Base-by-base conservation (phyloP, 2,329 filamentous ascomycete species). In the Apiospora phragmitis region DNA sequence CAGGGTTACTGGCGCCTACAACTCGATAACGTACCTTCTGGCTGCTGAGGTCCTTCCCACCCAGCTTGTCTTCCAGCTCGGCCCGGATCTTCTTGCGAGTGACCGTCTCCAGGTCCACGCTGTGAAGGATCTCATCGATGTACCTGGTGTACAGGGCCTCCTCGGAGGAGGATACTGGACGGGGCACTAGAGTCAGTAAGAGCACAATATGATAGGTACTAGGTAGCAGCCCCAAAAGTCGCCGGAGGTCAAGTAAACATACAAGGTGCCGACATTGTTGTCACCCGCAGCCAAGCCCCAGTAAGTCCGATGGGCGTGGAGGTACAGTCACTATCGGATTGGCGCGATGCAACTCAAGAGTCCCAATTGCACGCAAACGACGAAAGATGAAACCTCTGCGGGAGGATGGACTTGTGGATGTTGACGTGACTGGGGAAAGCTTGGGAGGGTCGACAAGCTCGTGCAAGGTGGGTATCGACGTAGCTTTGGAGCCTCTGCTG, bases 61-160 rank as follows among this genome's bases (percentile, higher is more conserved):
- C 86, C 21, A 90, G 80, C 35, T 85, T 84, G 66, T 80, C 79
- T 78, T 91, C 86, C 59, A 91, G 81, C 2, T 86, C 86, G 74
- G 87, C 84, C 68, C 89, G 87, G 70, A 91, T 86, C 80, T 88
- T 89, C 78, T 91, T 91, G 72, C 88, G 85, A 38, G 89, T 89
- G 68, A 91, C 87, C n/a, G 89, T 91, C 74, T 87, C 84, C 51
- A 91, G 85, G 74, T 91, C 87, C 70, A 87, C 86, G 14, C 84
- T 86, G 35, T 83, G 83, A 29, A 91, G 85, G 72, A 91, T 90
- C 51, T 80, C 83, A 76, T 91, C 89, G 78, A 91, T 90, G 75
- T 91, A 85, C 69, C 82, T 80, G 69, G 86, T 90, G 79, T 89
- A 91, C 74, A 84, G 82, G 70, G 78, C 73, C 74, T 82, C 82